phyloP scores from a whole-genome alignment of 352 stramenopile genomes.

The Pythium aquatile region DNA sequence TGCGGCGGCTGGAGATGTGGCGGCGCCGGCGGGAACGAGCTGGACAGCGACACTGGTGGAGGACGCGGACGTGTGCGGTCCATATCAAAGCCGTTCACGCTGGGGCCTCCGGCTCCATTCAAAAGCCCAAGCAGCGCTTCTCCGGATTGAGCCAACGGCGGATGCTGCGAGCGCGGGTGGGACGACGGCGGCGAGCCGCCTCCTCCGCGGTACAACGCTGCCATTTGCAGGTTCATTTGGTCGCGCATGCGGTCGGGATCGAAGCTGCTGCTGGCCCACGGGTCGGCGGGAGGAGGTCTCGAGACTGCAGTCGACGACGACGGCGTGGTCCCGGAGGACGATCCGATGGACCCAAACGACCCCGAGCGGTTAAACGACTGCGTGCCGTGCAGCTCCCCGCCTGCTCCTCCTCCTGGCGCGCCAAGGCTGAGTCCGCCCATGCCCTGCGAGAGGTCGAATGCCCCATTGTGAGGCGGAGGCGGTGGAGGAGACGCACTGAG shows the following conservation, averaged over 20 bases:
- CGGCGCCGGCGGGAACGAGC: constrained; percentile 18
- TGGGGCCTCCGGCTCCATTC: constrained; percentile 9
- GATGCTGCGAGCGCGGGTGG: constrained; percentile 25
- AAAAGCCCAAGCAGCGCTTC: constrained; percentile 40
- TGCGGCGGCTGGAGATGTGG: constrained; percentile 8
- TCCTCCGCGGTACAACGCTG: constrained; percentile 47
- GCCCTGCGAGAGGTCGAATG: constrained; percentile 41
- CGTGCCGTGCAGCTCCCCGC: constrained; percentile 9
- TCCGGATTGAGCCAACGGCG: constrained; percentile 37
- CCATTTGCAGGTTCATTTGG: constrained; percentile 82
- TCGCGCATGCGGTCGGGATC: constrained; percentile 40
- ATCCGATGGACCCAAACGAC: constrained; percentile 26
- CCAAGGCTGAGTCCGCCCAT: constrained; percentile 38
- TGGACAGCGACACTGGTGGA: constrained; percentile 19
- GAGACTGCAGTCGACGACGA: constrained; percentile 15
- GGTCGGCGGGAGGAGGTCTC: constrained; percentile 6
- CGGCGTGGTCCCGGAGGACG: constrained; percentile 15
- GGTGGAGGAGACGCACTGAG: constrained; percentile 17
- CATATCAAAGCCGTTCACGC: constrained; percentile 8
- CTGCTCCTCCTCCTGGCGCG: constrained; percentile 10
- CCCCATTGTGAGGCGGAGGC: constrained; percentile 6
- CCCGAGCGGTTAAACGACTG: constrained; percentile 5
- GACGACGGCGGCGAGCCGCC: constrained; percentile 15
- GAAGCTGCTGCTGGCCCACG: constrained; percentile 18
- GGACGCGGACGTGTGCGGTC: constrained; percentile 16